These are phyloP conservation scores for Hymenoscyphus fructigenus DNA, from an alignment of 2,329 filamentous ascomycete species.

Conservation along the genomic window DNA sequence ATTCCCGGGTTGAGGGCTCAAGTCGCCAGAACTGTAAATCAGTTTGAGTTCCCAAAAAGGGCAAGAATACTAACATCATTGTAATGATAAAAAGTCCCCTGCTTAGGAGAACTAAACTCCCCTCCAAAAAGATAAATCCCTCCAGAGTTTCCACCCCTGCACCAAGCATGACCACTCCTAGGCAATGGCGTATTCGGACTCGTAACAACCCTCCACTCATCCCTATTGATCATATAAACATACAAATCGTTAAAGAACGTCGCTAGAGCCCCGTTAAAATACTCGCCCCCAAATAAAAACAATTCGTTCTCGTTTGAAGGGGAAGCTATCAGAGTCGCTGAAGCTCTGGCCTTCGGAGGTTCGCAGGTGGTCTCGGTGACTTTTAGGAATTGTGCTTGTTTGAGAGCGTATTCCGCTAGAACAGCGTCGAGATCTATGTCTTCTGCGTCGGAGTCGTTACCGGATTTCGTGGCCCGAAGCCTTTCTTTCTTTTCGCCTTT, in stretches of 20 bases:
- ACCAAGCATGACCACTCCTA: constrained; percentile 92
- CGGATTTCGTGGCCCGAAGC: constrained; percentile 65
- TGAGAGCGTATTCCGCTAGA: constrained; percentile 86
- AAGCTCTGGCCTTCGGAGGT: constrained; percentile 76
- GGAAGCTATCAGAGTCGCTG: constrained; percentile 78
- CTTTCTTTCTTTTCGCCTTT: constrained; percentile 88
- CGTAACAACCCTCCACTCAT: constrained; percentile 89
- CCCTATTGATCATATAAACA: constrained; percentile 74
- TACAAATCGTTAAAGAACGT: constrained; percentile 67
- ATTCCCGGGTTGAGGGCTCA: constrained; percentile 81
- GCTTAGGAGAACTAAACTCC: constrained; percentile 94
- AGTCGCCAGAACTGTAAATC: constrained; percentile 75
- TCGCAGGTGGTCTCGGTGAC: constrained; percentile 77
- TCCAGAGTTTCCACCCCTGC: constrained; percentile 76
- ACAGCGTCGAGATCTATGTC: constrained; percentile 92
- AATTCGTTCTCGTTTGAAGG: constrained; percentile 85
- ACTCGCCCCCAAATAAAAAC: constrained; percentile 91
- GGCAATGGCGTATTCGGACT: constrained; percentile 90
- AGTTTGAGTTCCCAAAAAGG: constrained; percentile 8
- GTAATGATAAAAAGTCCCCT: constrained; percentile 98
- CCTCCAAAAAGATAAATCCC: constrained; percentile 92
- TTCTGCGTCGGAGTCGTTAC: constrained; percentile 86
- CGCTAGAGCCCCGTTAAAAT: constrained; percentile 88
- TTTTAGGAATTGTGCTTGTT: constrained; percentile 92
- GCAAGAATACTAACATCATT: constrained; percentile 58